Conservation (phyloP, 2,329 filamentous ascomycete genomes). For the Lachnellula suecica region DNA sequence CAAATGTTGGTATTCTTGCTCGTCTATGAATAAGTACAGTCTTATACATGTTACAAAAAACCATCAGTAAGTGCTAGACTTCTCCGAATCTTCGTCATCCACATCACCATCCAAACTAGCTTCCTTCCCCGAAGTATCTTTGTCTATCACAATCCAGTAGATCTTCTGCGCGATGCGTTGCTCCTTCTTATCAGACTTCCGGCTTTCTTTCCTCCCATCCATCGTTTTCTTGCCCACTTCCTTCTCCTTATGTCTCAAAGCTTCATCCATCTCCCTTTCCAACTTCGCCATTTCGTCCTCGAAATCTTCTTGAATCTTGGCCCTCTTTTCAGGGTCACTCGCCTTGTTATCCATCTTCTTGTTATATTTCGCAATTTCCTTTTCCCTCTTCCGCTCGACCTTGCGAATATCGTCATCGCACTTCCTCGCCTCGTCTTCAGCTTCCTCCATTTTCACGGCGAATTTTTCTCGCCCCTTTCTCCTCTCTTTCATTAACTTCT, state of each 20-base stretch:
- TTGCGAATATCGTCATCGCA: not conserved
- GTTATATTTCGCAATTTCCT: not conserved
- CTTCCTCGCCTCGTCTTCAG: not conserved
- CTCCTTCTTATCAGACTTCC: not conserved
- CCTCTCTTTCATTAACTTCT: slow-evolving; percentile 1
- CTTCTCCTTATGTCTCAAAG: not conserved
- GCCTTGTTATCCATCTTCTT: not conserved
- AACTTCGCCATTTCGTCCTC: not conserved
- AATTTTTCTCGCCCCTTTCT: not conserved
- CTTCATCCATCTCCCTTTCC: slow-evolving; percentile 1
- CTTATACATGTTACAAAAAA: not conserved
- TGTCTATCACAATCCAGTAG: slow-evolving; percentile 16
- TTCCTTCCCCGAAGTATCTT: slow-evolving; percentile 2
- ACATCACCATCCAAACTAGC: slow-evolving; percentile 6
- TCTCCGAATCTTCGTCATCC: slow-evolving; percentile 1
- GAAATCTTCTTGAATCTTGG: not conserved
- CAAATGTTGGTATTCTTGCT: not conserved
- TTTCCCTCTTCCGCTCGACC: not conserved
- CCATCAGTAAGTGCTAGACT: not conserved
- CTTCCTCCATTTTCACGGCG: not conserved
- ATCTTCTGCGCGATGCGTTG: slow-evolving; percentile 8
- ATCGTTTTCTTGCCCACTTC: slow-evolving; percentile 2
- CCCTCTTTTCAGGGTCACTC: slow-evolving; percentile 1
- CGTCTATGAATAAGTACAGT: not conserved
- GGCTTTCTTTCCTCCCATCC: not conserved